phyloP scores from a whole-genome alignment of 805 yeast species.

The Brettanomyces custersianus region DNA sequence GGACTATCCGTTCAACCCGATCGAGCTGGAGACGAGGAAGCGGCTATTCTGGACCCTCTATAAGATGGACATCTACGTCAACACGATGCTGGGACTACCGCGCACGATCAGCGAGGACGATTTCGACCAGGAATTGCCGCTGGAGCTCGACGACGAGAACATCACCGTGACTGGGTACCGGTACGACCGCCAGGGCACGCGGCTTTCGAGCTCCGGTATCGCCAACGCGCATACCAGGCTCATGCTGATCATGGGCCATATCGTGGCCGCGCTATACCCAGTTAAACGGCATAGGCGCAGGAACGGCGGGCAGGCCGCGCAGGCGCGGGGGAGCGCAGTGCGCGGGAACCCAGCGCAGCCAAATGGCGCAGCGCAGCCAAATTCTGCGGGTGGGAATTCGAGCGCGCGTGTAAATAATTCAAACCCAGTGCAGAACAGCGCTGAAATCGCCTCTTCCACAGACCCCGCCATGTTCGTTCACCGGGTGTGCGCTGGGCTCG shows the following conservation, averaged over 20 bases:
- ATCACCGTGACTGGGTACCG: conserved; percentile 58
- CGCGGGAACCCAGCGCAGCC: too few species aligned
- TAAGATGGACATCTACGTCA: conserved; percentile 85
- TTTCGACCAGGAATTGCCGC: conserved; percentile 80
- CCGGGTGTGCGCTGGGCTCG: conserved; percentile 49
- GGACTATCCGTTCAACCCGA: conserved; percentile 55
- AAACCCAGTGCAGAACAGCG: too few species aligned
- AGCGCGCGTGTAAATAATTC: too few species aligned
- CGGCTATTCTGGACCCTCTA: conserved; percentile 83
- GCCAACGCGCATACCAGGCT: conserved; percentile 80
- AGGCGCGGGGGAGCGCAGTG: conserved; percentile 1
- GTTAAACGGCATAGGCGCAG: conserved; percentile 32
- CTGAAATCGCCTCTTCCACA: too few species aligned
- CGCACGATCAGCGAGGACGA: conserved; percentile 67
- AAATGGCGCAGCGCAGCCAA: neutral
- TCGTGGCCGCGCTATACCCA: conserved; percentile 69
- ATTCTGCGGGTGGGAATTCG: conserved; percentile 5
- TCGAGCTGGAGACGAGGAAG: conserved; percentile 76
- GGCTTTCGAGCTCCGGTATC: conserved; percentile 63
- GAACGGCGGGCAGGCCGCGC: conserved; percentile 15
- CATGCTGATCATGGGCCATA: conserved; percentile 60
- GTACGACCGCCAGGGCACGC: conserved; percentile 33
- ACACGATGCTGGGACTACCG: conserved; percentile 81
- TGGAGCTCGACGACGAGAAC: conserved; percentile 79
- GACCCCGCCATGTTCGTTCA: conserved; percentile 27